These are phyloP conservation scores for Elongisporangium anandrum DNA, from an alignment of 352 stramenopile species.

Conservation along the genomic window DNA sequence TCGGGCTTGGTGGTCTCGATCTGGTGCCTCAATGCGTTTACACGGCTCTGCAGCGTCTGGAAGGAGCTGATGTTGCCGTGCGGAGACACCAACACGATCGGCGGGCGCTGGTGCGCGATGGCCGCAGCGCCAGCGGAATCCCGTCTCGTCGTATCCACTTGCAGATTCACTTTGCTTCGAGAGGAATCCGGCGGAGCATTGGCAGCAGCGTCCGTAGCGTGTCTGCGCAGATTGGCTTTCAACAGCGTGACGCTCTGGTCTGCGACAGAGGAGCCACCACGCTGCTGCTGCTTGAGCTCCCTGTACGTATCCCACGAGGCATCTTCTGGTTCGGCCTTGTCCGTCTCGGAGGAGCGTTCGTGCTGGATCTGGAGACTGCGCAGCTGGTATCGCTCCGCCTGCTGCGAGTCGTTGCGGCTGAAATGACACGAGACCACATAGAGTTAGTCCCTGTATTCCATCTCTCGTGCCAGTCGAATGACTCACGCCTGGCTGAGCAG, in stretches of 20 bases:
- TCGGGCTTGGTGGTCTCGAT: slow-evolving; percentile 33
- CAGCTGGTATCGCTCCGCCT: slow-evolving; percentile 44
- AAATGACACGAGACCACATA: not conserved
- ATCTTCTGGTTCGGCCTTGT: slow-evolving; percentile 74
- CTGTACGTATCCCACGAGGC: slow-evolving; percentile 80
- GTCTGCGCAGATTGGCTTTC: slow-evolving; percentile 61
- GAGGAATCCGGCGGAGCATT: slow-evolving; percentile 4
- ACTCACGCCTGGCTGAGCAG: slow-evolving; percentile 45
- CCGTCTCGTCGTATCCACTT: not conserved
- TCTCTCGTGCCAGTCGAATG: not conserved
- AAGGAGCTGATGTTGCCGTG: slow-evolving; percentile 12
- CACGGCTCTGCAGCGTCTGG: slow-evolving; percentile 38
- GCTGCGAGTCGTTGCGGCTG: slow-evolving; percentile 28
- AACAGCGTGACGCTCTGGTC: slow-evolving; percentile 57
- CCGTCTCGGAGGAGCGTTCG: slow-evolving; percentile 37
- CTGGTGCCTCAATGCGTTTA: slow-evolving; percentile 47
- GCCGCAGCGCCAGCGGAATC: not conserved
- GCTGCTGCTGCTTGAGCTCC: slow-evolving; percentile 59
- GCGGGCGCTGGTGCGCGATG: not conserved
- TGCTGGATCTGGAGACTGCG: slow-evolving; percentile 53
- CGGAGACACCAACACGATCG: slow-evolving; percentile 1
- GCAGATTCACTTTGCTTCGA: not conserved
- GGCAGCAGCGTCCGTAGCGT: slow-evolving; percentile 31
- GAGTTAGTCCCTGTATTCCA: too few relatives aligned
- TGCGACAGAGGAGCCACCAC: slow-evolving; percentile 36